These are phyloP conservation scores for Tylopilus vinaceipallidus DNA, from an alignment of 768 basidiomycete species.

Conservation along the genomic window DNA sequence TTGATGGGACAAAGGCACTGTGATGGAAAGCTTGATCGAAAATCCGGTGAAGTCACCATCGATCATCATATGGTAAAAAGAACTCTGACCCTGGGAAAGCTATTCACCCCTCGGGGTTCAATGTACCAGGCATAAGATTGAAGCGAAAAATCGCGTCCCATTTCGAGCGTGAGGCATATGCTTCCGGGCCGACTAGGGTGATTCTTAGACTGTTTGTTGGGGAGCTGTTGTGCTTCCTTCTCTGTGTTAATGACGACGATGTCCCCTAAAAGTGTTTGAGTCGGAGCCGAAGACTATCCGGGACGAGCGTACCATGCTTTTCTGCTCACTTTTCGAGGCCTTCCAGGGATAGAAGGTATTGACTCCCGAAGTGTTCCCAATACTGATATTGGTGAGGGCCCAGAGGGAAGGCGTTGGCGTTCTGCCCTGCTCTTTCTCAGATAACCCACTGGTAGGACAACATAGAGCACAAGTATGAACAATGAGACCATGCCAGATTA, in stretches of 20 bases:
- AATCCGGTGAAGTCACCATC: neutral
- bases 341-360: constrained; percentile 21
- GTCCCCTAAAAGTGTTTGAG: constrained; percentile 11
- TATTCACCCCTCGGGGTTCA: too few species aligned
- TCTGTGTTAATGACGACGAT: constrained; percentile 27
- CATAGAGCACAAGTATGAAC: constrained; percentile 2
- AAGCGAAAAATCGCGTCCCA: too few species aligned
- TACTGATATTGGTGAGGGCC: constrained; percentile 17
- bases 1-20: constrained; percentile 35
- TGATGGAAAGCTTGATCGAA: neutral
- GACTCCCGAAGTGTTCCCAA: constrained; percentile 19
- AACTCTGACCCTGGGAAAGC: constrained; percentile 25
- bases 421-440: constrained; percentile 7
- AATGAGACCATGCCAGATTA: too few species aligned
- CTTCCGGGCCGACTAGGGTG: constrained; percentile 24
- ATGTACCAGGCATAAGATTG: too few species aligned
- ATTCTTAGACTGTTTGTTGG: constrained; percentile 18
- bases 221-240: constrained; percentile 23
- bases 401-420: constrained; percentile 20
- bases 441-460: constrained; percentile 7
- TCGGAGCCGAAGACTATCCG: neutral
- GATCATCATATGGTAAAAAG: too few species aligned
- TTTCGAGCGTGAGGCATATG: constrained; percentile 13
- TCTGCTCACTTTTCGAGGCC: constrained; percentile 18
- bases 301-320: constrained; percentile 16